Evolutionary conservation across 768 basidiomycete genomes (phyloP), one percentile per base, ranked within the genome.

Genomic region (Russula dissimulans): DNA sequence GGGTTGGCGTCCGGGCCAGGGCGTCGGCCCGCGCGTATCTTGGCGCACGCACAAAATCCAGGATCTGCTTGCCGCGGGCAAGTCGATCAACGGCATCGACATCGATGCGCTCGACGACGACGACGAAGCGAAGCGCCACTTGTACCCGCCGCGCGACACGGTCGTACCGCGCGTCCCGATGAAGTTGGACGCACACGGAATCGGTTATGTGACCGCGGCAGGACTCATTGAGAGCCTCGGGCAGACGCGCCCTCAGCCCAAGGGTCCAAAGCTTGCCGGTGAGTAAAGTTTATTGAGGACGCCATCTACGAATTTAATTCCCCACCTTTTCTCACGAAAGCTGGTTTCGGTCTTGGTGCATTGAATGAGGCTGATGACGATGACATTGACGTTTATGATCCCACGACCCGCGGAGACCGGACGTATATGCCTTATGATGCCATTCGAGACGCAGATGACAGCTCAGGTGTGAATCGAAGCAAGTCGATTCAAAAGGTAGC

Each of bases 331-430:
- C 29, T 2, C 12, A 14, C 31, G 3, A 58, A 51, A 89, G 89
- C 86, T 69, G 92, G 91, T 1, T 95, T 94, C 67, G 93, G 92
- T 41, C 76, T 95, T 17, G 91, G 92, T 5, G 91, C 89, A 1
- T 72, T 93, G 17, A 97, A 95, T 68, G 94, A 97, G 56, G 94
- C 91, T 2, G 95, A 97, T 51, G 91, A 95, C 49, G 94, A 97
- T 69, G 94, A 94, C 68, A 54, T 91, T 38, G 91, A 94, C 65
- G 77, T 93, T 5, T 95, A 94, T 65, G 90, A 91, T 65, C 73
- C 75, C 42, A 32, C 68, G 0, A 51, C 55, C 10, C 67, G 65
- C 1, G 68, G 69, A 14, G 72, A 75, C 15, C 74, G 77, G 61
- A 79, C 74, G 59, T 76, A 80, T 42, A 76, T 82, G 46, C 87